These are phyloP conservation scores for Cyclotella atomus DNA, from an alignment of 108 stramenopile species.

Conservation along the genomic window DNA sequence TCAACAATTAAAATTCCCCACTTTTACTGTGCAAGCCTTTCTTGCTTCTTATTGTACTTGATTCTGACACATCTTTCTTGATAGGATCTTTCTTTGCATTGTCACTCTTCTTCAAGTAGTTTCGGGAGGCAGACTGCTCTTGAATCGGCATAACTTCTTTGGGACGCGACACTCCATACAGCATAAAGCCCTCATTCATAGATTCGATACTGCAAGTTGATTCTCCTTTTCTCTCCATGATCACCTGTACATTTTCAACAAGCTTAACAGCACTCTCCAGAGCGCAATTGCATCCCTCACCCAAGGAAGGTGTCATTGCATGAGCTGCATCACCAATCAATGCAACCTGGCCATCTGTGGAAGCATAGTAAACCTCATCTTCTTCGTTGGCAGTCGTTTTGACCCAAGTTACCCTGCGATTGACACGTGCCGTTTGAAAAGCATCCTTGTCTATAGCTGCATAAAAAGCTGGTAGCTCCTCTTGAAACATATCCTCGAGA, in stretches of 20 bases:
- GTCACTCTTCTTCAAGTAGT: not conserved
- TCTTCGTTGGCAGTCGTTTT: not conserved
- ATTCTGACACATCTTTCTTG: no score
- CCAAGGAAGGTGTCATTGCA: slow-evolving; percentile 21
- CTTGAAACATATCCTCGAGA: slow-evolving; percentile 4
- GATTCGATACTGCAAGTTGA: not conserved
- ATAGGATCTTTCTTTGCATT: no score
- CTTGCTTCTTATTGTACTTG: no score
- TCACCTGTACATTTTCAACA: not conserved
- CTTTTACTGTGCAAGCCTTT: no score
- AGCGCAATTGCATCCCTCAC: slow-evolving; percentile 37
- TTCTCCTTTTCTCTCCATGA: not conserved
- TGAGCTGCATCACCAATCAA: slow-evolving; percentile 32
- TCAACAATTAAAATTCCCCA: no score
- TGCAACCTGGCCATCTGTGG: slow-evolving; percentile 11
- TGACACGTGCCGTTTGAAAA: slow-evolving; percentile 7
- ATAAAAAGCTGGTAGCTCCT: slow-evolving; percentile 13
- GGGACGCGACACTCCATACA: slow-evolving; percentile 16
- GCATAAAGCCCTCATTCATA: slow-evolving; percentile 1
- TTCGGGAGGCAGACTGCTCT: not conserved
- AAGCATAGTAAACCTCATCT: slow-evolving; percentile 7
- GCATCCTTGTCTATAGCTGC: not conserved
- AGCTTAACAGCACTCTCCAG: slow-evolving; percentile 27
- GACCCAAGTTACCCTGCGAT: slow-evolving; percentile 16
- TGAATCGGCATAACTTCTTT: slow-evolving; percentile 15